Evolutionary conservation across 2,329 filamentous ascomycete genomes (phyloP).

Genomic region (Venturia effusa): DNA sequence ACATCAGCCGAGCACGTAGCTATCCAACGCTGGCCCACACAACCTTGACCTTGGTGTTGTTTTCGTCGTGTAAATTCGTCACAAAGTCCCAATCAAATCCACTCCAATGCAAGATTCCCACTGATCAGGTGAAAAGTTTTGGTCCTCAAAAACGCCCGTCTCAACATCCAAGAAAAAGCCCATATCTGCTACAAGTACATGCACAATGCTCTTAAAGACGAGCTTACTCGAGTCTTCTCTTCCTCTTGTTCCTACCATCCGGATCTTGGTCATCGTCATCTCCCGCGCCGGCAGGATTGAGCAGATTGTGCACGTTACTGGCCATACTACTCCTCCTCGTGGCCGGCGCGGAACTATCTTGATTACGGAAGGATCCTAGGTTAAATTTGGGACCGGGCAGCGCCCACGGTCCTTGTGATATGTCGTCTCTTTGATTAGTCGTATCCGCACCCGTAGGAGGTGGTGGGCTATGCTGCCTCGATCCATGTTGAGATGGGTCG

Average conservation of each 20-base stretch:
- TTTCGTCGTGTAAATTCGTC: neutral
- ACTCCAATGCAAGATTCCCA: neutral
- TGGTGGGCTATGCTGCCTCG: constrained; percentile 45
- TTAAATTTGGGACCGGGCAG: constrained; percentile 37
- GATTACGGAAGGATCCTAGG: constrained; percentile 26
- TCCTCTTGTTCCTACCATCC: constrained; percentile 53
- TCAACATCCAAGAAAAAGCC: neutral
- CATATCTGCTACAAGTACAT: neutral
- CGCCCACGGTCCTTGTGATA: constrained; percentile 41
- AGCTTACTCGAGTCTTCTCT: constrained; percentile 21
- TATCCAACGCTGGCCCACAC: neutral
- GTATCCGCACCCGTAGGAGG: constrained; percentile 15
- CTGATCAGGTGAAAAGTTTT: neutral
- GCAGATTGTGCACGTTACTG: constrained; percentile 54
- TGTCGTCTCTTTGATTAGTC: neutral
- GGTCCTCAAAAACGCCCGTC: neutral
- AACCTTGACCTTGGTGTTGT: too few species aligned
- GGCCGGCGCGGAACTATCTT: constrained; percentile 47
- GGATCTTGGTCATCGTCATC: constrained; percentile 54
- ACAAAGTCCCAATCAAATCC: neutral
- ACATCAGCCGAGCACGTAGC: neutral
- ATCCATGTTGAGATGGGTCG: constrained; percentile 30
- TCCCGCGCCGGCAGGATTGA: constrained; percentile 58
- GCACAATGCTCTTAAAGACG: neutral
- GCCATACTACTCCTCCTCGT: constrained; percentile 61